phyloP scores from a whole-genome alignment of 495 filamentous ascomycete species.

The Tuber borchii region DNA sequence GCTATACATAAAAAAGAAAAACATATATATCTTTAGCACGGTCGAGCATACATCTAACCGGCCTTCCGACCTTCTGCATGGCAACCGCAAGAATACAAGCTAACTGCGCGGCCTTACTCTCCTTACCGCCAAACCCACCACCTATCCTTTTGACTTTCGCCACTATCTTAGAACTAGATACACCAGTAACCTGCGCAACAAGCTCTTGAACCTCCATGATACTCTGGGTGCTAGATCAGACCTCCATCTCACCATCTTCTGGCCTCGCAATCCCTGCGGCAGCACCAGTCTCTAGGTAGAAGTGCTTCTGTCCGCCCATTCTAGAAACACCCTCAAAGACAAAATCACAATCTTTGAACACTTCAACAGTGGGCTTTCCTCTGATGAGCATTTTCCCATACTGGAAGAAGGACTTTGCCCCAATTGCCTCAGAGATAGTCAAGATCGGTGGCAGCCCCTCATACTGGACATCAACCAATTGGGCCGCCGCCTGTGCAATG shows the following conservation, averaged over 20 bases:
- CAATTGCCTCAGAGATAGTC: slow-evolving; percentile 49
- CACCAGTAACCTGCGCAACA: slow-evolving; percentile 45
- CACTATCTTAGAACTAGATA: slow-evolving; percentile 46
- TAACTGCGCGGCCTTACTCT: slow-evolving; percentile 43
- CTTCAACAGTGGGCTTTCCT: slow-evolving; percentile 41
- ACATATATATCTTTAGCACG: slow-evolving; percentile 47
- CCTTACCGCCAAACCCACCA: slow-evolving; percentile 47
- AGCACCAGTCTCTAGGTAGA: slow-evolving; percentile 46
- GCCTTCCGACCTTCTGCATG: slow-evolving; percentile 44
- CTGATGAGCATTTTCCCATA: slow-evolving; percentile 42
- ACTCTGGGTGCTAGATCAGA: slow-evolving; percentile 48
- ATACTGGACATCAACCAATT: slow-evolving; percentile 43
- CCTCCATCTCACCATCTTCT: slow-evolving; percentile 44
- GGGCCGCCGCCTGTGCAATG: slow-evolving; percentile 43
- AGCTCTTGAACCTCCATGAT: slow-evolving; percentile 47
- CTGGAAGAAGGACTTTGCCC: slow-evolving; percentile 44
- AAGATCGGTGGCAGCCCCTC: slow-evolving; percentile 44
- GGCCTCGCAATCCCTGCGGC: slow-evolving; percentile 44
- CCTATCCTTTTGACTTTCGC: slow-evolving; percentile 46
- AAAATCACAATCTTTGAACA: slow-evolving; percentile 43
- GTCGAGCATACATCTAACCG: slow-evolving; percentile 46
- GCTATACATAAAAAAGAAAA: not conserved
- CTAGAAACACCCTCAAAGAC: slow-evolving; percentile 44
- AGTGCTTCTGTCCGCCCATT: slow-evolving; percentile 47
- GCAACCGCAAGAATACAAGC: slow-evolving; percentile 45